Base-by-base conservation (phyloP, 2,329 filamentous ascomycete species). In the Calonectria pteridis region DNA sequence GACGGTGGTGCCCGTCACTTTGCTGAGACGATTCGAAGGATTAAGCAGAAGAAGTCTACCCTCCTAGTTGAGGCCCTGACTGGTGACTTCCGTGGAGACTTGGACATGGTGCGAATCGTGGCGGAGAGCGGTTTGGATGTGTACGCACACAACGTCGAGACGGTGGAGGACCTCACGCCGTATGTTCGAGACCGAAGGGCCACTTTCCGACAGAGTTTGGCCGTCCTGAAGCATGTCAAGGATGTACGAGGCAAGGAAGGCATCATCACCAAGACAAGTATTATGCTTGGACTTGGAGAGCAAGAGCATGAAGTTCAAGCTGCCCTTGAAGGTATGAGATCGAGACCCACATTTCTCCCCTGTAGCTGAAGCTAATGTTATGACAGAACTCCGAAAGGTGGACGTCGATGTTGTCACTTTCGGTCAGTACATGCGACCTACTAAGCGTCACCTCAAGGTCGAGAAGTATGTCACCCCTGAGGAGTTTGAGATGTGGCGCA, bases 341-440 rank as follows among this genome's bases (percentile, higher is more conserved):
- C 33, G 6, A 63, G 58, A 7, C 70, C 20, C 26, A n/a, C 46
- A 40, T 0, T n/a, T 16, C 20, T 53, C 10, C 4, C 13, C 13
- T 4, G 10, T 67, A 31, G 29, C 26, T 29, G 29, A 69, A 53
- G 35, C 78, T 80, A 77, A 80, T 67, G 49, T 7, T 26, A 26
- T 43, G 14, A 20, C 77, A 91, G 94, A 97, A 83, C 90, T 99
- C 16, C 91, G 97, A 72, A 93, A 93, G 77, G 90, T 92, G 72
- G 88, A 94, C 73, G 96, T 98, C 58, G 97, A 99, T 79, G 95
- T 99, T 16, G 95, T 99, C 72, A 99, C 97, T 0, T 99, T 99
- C 79, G 97, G 97, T n/a, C 97, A 99, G 88, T 99, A 99, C 88
- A 99, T 99, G 97, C 94, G 96, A 14, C 97, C 97, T 2, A 99